Conservation (phyloP, 2,329 filamentous ascomycete genomes). For the Hyphodiscus sp. region DNA sequence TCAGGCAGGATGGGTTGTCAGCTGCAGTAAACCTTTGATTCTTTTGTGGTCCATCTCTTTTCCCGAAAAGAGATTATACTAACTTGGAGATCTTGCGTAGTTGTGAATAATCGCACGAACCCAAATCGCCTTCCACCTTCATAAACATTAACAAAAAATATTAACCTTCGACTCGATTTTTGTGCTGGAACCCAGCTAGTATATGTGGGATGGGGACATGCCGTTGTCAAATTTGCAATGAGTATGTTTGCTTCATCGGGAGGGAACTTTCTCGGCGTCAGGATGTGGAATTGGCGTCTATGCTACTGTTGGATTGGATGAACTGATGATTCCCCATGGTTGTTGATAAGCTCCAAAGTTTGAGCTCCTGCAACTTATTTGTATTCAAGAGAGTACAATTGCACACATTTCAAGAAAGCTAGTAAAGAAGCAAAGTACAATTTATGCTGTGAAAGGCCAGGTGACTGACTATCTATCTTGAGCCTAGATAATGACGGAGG, state of each 20-base stretch:
- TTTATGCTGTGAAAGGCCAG: background rate
- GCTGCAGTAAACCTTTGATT: too few relatives aligned
- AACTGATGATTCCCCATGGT: background rate
- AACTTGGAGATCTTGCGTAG: too few relatives aligned
- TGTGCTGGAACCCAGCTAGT: background rate
- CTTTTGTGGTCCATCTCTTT: too few relatives aligned
- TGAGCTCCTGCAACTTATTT: background rate
- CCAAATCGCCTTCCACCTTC: conserved; percentile 3
- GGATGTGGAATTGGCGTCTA: background rate
- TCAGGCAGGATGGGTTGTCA: too few relatives aligned
- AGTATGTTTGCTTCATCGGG: background rate
- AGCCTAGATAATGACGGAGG: too few relatives aligned
- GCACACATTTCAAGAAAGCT: background rate
- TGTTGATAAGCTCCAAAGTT: background rate
- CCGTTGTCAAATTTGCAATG: background rate
- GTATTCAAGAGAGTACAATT: background rate
- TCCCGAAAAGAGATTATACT: too few relatives aligned
- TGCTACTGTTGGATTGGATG: background rate
- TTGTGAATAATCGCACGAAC: conserved; percentile 32
- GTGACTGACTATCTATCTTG: background rate
- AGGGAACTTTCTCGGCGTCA: background rate
- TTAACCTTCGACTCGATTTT: background rate
- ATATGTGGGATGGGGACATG: background rate
- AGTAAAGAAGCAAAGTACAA: background rate
- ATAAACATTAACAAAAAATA: background rate